These are phyloP conservation scores for Sambucus nigra DNA, from an alignment of 129 eudicot species.

Conservation along the genomic window DNA sequence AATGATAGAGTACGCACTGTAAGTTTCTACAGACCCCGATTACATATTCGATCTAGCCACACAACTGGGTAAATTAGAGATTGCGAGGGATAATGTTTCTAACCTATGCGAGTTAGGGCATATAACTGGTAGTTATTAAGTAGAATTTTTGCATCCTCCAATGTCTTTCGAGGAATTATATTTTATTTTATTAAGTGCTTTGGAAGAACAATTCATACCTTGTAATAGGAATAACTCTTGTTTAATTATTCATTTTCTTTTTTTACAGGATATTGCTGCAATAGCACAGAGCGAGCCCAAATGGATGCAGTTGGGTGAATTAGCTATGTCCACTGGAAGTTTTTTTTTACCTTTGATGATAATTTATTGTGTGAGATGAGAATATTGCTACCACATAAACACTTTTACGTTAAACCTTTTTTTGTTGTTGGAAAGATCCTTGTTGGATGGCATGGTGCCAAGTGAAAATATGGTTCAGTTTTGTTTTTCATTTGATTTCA, in stretches of 20 bases:
- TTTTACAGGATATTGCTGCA: constrained; percentile 63
- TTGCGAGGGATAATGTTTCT: constrained; percentile 51
- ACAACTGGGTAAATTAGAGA: constrained; percentile 69
- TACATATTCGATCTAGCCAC: constrained; percentile 87
- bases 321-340: constrained; percentile 92
- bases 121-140: not conserved
- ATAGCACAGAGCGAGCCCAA: constrained; percentile 72
- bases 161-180: constrained; percentile 1
- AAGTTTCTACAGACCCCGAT: constrained; percentile 81
- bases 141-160: not conserved
- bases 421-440: not conserved
- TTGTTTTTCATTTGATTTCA: not conserved
- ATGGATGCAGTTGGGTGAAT: constrained; percentile 93
- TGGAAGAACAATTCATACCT: too few relatives aligned
- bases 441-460: not conserved
- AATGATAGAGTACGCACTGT: constrained; percentile 76
- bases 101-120: not conserved
- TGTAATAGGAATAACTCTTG: constrained; percentile 1
- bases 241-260: constrained; percentile 11
- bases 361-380: not conserved
- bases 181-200: too few relatives aligned
- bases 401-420: not conserved
- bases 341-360: constrained; percentile 9
- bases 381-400: not conserved
- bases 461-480: not conserved